A percentile compares a stretch with the other conserved stretches of the same genome.
Conservation (phyloP, 2,329 filamentous ascomycete species). For the Onygenales sp. region DNA sequence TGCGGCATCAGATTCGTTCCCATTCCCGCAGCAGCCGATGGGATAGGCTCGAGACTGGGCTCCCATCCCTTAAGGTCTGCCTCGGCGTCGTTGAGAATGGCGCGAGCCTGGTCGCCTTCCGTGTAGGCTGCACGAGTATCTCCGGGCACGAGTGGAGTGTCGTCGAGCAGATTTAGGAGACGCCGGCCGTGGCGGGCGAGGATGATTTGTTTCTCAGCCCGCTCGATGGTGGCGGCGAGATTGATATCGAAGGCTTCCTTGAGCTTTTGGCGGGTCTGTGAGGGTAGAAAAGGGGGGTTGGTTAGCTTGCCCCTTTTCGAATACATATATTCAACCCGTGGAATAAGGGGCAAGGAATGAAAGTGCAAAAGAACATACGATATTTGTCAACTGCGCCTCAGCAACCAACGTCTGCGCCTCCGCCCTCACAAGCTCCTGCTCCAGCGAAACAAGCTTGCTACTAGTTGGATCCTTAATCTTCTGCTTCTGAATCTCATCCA, state of each 20-base stretch:
- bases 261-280: constrained; percentile 83
- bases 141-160: constrained; percentile 80
- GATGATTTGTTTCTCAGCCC: constrained; percentile 93
- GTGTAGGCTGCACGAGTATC: constrained; percentile 64
- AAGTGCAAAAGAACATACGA: constrained; percentile 48
- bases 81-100: constrained; percentile 87
- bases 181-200: constrained; percentile 83
- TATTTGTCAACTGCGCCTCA: constrained; percentile 91
- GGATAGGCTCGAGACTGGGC: constrained; percentile 45
- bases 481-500: constrained; percentile 83
- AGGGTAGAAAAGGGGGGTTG: not conserved
- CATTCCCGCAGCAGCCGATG: constrained; percentile 38
- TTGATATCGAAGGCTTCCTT: constrained; percentile 90
- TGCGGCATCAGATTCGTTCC: constrained; percentile 31
- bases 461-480: constrained; percentile 89
- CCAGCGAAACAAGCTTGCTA: constrained; percentile 68
- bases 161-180: constrained; percentile 76
- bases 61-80: constrained; percentile 73
- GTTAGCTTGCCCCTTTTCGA: not conserved
- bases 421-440: constrained; percentile 92
- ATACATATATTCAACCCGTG: not conserved
- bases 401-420: constrained; percentile 95
- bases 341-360: not conserved
- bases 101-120: constrained; percentile 58
- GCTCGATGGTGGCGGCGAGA: constrained; percentile 84